Evolutionary conservation across 495 filamentous ascomycete genomes (phyloP), one percentile per base, ranked within the genome.

Genomic region (Chaetomium fimeti): DNA sequence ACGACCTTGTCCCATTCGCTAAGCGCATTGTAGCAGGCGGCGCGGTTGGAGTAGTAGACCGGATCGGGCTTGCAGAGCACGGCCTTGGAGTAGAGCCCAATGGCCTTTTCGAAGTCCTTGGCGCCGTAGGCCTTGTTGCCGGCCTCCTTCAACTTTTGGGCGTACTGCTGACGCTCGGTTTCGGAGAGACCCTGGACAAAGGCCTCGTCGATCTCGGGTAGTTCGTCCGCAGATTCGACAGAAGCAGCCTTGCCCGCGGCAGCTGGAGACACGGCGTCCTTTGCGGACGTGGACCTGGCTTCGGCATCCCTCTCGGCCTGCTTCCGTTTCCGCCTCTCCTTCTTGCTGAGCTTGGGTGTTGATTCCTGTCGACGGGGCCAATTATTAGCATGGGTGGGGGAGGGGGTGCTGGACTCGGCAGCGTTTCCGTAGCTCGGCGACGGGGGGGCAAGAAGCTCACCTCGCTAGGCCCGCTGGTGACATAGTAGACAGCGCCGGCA

Each of bases 1-100:
- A 98, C 88, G 63, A 97, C 94, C 81, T 95, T 96, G 29, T 93
- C 89, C 93, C 93, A 99, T 59, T 95, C 79, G 38, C 83, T 86
- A 66, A 92, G 84, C 55, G 95, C 92, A 73, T 96, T 98, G 81
- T 91, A 96, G 82, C 94, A 99, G 57, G 94, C 94, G 54, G 95
- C 95, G 49, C 94, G 87, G 80, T 99, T 99, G 52, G 93, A 98
- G 83, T 95, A 99, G 84, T 91, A 99, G 71, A 99, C 91, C 4
- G 94, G 91, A 72, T 99, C 95, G 43, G 92, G 88, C 80, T 91
- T 96, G 89, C 94, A 99, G 38, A 98, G 77, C 68, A 99, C 94
- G 28, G 94, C 94, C 79, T 94, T 90, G 58, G 91, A 88, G 76
- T 99, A 99, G 42, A 99, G 84, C 0, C 92, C 89, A 70, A 98